Evolutionary conservation across 1,284 basidiomycete species (phyloP).

Genomic region (Exobasidium rhododendri): DNA sequence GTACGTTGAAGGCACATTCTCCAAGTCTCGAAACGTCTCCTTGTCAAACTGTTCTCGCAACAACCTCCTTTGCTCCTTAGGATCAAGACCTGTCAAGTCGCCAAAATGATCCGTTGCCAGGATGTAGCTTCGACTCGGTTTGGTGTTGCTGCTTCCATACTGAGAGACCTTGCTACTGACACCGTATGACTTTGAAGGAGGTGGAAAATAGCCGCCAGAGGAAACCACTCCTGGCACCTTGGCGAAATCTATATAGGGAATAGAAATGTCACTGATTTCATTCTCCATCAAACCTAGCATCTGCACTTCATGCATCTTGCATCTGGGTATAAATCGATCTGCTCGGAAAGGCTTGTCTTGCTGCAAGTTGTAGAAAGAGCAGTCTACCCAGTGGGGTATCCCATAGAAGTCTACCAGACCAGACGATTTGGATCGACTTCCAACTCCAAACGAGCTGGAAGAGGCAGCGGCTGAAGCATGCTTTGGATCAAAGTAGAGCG

Average conservation of each 20-base stretch:
- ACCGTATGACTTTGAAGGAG: neutral
- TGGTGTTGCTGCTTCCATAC: constrained; percentile 1
- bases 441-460: neutral
- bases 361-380: constrained; percentile 53
- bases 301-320: constrained; percentile 54
- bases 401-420: constrained; percentile 36
- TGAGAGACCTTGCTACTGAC: neutral
- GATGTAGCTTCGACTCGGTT: neutral
- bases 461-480: constrained; percentile 5
- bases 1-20: constrained; percentile 11
- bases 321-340: constrained; percentile 52
- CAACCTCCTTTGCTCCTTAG: constrained; percentile 23
- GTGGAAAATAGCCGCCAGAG: neutral
- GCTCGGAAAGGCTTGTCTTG: constrained; percentile 51
- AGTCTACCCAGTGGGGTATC: constrained; percentile 54
- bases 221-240: neutral
- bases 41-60: constrained; percentile 46
- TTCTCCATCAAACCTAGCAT: constrained; percentile 54
- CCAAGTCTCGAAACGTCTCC: constrained; percentile 37
- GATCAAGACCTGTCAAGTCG: neutral
- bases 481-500: constrained; percentile 42
- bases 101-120: constrained; percentile 2
- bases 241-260: constrained; percentile 46
- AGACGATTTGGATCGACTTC: neutral
- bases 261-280: constrained; percentile 45